These are phyloP conservation scores for Solanum virginianum DNA, from an alignment of 257 asterid species.

Conservation along the genomic window DNA sequence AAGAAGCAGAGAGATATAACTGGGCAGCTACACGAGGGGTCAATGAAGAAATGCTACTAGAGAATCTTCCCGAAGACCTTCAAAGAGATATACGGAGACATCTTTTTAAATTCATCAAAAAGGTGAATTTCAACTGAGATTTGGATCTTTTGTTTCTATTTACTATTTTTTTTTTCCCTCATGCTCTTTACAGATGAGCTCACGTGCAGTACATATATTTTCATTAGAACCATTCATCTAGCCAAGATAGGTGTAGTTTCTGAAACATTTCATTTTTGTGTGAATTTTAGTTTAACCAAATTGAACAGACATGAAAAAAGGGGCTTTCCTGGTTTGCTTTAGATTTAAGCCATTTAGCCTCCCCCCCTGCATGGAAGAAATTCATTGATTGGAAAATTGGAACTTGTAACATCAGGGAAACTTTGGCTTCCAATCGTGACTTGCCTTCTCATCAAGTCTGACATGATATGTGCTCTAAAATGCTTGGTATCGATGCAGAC, in stretches of 20 bases:
- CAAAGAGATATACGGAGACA: constrained; percentile 82
- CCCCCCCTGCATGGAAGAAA: neutral
- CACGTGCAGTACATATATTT: neutral
- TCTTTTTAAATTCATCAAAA: constrained; percentile 68
- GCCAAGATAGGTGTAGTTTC: neutral
- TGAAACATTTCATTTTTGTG: neutral
- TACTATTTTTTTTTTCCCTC: neutral
- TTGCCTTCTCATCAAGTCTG: neutral
- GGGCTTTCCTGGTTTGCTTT: neutral
- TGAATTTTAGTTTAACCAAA: neutral
- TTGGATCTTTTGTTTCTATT: neutral
- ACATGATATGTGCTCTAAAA: neutral
- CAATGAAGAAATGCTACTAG: constrained; percentile 72
- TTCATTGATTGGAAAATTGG: neutral
- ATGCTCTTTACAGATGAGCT: neutral
- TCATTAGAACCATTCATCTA: neutral
- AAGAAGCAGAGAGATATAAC: constrained; percentile 63
- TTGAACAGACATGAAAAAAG: neutral
- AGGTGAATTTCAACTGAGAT: constrained; percentile 31
- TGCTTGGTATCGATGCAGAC: neutral
- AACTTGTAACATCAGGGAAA: neutral
- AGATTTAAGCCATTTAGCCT: neutral
- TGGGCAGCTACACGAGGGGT: constrained; percentile 99
- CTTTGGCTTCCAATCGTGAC: neutral
- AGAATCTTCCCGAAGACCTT: constrained; percentile 89